phyloP scores from a whole-genome alignment of 2,329 filamentous ascomycete species.

The Clarireedia monteithiana region DNA sequence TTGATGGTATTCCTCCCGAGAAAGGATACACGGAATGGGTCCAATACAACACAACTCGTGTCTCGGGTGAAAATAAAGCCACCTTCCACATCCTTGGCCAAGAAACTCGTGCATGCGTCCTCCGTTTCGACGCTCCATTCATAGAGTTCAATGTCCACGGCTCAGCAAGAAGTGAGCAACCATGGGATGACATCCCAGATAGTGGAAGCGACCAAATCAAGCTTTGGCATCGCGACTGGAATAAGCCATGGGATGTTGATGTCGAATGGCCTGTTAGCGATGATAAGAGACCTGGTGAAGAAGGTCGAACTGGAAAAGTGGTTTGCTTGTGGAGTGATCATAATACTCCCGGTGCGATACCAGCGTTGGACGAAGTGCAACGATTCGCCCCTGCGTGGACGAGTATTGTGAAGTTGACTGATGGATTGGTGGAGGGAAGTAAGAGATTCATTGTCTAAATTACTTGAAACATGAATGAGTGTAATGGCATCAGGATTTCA shows the following conservation, averaged over 20 bases:
- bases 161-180: conserved; percentile 48
- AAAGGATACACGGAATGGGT: conserved; percentile 52
- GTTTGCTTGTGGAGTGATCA: conserved; percentile 84
- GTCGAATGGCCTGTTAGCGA: conserved; percentile 48
- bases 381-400: conserved; percentile 76
- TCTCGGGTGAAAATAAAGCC: conserved; percentile 41
- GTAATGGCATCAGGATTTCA: too few relatives aligned
- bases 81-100: conserved; percentile 59
- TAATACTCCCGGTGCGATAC: conserved; percentile 64
- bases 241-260: conserved; percentile 62
- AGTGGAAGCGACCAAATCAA: conserved; percentile 60
- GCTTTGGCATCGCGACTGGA: conserved; percentile 78
- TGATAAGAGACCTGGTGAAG: conserved; percentile 27
- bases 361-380: conserved; percentile 73
- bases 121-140: conserved; percentile 65
- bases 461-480: too few relatives aligned
- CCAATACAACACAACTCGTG: conserved; percentile 50
- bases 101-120: conserved; percentile 71
- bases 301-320: conserved; percentile 53
- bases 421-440: conserved; percentile 71
- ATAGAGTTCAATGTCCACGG: conserved; percentile 56
- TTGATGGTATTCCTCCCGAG: conserved; percentile 34
- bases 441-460: neutral
- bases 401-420: conserved; percentile 63
- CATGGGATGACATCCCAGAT: conserved; percentile 53